Conservation (phyloP, 2,329 filamentous ascomycete species). For the Trichoderma cornu-damae region DNA sequence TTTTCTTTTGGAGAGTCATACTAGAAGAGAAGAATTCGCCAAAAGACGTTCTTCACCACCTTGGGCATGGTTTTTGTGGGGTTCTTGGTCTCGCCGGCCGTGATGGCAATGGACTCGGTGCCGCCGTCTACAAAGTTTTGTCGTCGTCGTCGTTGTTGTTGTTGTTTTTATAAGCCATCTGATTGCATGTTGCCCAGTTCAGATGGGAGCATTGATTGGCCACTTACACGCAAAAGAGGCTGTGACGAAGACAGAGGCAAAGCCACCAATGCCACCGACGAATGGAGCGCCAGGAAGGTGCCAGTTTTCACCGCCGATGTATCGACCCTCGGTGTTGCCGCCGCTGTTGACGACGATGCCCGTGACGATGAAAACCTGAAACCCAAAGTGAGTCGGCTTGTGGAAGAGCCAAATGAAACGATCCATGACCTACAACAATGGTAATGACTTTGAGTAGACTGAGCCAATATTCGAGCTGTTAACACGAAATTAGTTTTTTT, state of each 20-base stretch:
- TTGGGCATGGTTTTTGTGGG: constrained; percentile 56
- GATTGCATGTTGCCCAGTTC: too few relatives aligned
- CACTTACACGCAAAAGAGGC: constrained; percentile 52
- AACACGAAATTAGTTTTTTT: too few relatives aligned
- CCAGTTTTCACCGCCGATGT: constrained; percentile 57
- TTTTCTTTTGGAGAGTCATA: constrained; percentile 23
- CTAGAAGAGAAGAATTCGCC: constrained; percentile 54
- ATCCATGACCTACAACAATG: constrained; percentile 37
- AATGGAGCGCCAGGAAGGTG: constrained; percentile 57
- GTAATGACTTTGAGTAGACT: constrained; percentile 50
- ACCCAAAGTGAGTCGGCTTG: neutral
- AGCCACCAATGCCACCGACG: constrained; percentile 59
- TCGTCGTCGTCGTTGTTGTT: too few relatives aligned
- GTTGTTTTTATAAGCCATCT: neutral
- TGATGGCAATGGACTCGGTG: constrained; percentile 61
- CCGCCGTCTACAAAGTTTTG: constrained; percentile 42
- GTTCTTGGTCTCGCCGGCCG: constrained; percentile 60
- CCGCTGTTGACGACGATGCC: constrained; percentile 52
- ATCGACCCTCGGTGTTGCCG: constrained; percentile 47
- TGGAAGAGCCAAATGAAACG: neutral
- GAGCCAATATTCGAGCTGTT: constrained; percentile 53
- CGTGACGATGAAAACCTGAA: constrained; percentile 54
- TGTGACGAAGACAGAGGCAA: constrained; percentile 54
- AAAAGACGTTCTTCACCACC: constrained; percentile 62
- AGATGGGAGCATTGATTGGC: neutral